Evolutionary conservation across 1,284 basidiomycete species (phyloP), one percentile per base, ranked within the genome.

Genomic region (Ganoderma sinense): DNA sequence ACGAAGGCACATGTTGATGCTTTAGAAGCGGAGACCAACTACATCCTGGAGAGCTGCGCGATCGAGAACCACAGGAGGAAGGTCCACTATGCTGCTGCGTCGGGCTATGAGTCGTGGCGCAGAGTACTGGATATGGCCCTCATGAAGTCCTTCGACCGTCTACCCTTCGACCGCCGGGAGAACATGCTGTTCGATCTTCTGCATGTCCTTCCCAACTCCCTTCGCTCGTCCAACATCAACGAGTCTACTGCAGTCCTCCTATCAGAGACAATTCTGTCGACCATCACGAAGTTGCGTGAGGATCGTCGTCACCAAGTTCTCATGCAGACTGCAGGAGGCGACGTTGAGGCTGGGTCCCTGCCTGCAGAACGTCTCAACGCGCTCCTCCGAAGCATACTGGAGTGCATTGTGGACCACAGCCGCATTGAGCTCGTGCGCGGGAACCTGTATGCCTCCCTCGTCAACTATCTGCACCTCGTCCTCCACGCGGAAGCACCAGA

Each of bases 401-500:
- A 95, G 69, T 94, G 92, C 55, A 87, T 97, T 63, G 78, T 94
- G 65, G 90, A 94, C 70, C 92, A 89, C 66, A 94, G 92, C 67
- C 92, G 91, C 5, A 88, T 92, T n/a, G 95, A 97, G 75, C 84
- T 94, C 62, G 92, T 97, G n/a, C 91, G 97, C n/a, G 97, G 97
- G 14, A 98, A 99, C 79, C 84, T 99, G n/a, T 99, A 98, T 80
- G 94, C 96, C 8, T 87, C 94, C 2, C 84, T 98, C 66, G 90
- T 96, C 81, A 97, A 97, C 79, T 97, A 95, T 79, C 83, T 98
- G 48, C 93, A 97, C 76, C 87, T 97, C 43, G 78, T 87, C 55
- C 83, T 90, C 20, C 80, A 80, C n/a, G 69, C 79, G n/a, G 78
- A 81, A 18, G 78, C 78, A 14, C 63, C 67, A 0, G 67, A 67